Conservation (phyloP, 2,329 filamentous ascomycete species). For the Penicillium freii region DNA sequence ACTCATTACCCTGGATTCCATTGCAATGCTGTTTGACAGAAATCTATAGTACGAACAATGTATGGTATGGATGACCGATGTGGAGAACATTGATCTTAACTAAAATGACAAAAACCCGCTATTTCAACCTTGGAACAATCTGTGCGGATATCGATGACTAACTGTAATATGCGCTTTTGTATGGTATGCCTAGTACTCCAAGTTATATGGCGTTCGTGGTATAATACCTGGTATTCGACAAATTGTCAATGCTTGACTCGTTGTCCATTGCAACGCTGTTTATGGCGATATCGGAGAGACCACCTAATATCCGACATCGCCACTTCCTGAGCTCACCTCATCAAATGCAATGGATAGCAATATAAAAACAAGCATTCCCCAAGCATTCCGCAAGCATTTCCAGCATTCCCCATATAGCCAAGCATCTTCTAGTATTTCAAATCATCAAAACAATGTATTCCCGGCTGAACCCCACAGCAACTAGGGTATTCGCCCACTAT, state of each 20-base stretch:
- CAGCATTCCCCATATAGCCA: neutral
- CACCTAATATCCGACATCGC: conserved; percentile 4
- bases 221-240: too few relatives aligned
- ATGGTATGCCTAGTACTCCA: too few relatives aligned
- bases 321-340: neutral
- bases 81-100: too few relatives aligned
- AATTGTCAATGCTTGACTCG: neutral
- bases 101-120: too few relatives aligned
- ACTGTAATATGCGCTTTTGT: too few relatives aligned
- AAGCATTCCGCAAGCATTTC: neutral
- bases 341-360: neutral
- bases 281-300: neutral
- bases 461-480: neutral
- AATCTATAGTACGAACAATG: too few relatives aligned
- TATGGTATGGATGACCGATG: too few relatives aligned
- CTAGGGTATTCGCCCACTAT: neutral
- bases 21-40: neutral
- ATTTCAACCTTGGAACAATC: too few relatives aligned
- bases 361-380: neutral
- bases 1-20: neutral
- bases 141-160: too few relatives aligned
- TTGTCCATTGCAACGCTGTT: neutral
- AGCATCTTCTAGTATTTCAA: neutral
- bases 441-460: neutral
- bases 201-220: too few relatives aligned